Evolutionary conservation across 164 flowering plant species (phyloP).

Genomic region (Magnolia changhungtana): DNA sequence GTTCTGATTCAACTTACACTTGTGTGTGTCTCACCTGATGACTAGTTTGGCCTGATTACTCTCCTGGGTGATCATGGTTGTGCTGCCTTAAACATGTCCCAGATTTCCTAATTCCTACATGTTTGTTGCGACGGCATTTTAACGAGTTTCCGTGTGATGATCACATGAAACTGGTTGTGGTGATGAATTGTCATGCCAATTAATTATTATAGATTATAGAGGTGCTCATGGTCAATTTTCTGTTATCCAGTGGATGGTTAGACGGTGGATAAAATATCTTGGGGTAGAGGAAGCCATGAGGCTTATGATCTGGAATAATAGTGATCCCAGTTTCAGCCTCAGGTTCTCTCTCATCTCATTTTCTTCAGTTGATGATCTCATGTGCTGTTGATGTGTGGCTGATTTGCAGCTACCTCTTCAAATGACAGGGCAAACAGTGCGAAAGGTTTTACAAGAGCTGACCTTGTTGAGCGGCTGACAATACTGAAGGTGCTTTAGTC

Average conservation of each 20-base stretch:
- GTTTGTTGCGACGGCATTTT: too few species aligned
- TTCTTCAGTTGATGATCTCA: not conserved
- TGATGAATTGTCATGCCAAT: not conserved
- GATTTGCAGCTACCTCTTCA: conserved; percentile 16
- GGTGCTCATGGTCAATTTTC: conserved; percentile 8
- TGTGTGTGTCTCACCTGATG: not conserved
- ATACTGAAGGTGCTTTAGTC: conserved; percentile 48
- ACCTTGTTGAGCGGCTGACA: conserved; percentile 56
- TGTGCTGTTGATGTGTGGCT: conserved; percentile 12
- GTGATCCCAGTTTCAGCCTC: conserved; percentile 68
- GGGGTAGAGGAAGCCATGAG: conserved; percentile 70
- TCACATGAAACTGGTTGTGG: not conserved
- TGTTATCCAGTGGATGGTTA: conserved; percentile 82
- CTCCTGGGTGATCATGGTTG: too few species aligned
- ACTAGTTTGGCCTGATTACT: not conserved
- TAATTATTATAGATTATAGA: too few species aligned
- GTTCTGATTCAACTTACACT: too few species aligned
- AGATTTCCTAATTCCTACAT: too few species aligned
- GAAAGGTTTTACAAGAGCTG: conserved; percentile 64
- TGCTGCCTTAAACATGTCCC: too few species aligned
- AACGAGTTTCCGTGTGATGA: too few species aligned
- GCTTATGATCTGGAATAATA: conserved; percentile 84
- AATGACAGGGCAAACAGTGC: conserved; percentile 60
- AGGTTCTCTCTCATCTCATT: conserved; percentile 39
- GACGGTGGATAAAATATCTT: conserved; percentile 72